Conservation (phyloP, 1,284 basidiomycete species). For the Megacollybia platyphylla region DNA sequence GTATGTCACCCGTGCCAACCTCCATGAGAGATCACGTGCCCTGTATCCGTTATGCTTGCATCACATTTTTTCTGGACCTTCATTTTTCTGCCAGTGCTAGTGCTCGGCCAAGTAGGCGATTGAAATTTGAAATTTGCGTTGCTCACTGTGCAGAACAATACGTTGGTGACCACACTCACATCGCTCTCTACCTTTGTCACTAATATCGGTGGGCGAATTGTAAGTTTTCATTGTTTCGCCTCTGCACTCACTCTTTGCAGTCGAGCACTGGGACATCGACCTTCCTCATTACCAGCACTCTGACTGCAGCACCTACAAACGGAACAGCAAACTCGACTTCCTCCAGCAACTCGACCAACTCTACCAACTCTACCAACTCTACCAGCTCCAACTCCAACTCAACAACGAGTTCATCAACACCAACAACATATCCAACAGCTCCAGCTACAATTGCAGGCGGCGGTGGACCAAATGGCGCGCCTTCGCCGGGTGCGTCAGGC, state of each 20-base stretch:
- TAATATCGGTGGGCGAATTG: neutral
- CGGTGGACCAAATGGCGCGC: slow-evolving; percentile 28
- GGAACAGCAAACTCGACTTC: neutral
- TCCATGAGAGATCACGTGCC: no score
- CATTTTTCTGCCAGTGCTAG: neutral
- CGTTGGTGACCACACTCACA: neutral
- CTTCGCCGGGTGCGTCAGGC: slow-evolving; percentile 31
- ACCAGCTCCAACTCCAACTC: neutral
- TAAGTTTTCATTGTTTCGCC: neutral
- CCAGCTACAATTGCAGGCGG: slow-evolving; percentile 22
- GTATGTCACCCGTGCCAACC: no score
- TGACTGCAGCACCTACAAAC: neutral
- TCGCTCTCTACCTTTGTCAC: neutral
- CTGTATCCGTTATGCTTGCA: no score
- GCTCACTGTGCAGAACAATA: neutral
- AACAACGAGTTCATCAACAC: neutral
- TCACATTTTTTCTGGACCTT: neutral
- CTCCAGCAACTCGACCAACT: neutral
- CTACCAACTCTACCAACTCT: neutral
- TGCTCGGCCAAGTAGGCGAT: neutral
- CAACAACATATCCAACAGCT: neutral
- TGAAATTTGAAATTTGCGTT: neutral
- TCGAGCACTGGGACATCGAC: neutral
- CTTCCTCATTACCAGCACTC: neutral
- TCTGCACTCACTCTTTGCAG: no score